Evolutionary conservation across 2,329 filamentous ascomycete species (phyloP), one percentile per base, ranked within the genome.

Genomic region (Colletotrichum acutatum): DNA sequence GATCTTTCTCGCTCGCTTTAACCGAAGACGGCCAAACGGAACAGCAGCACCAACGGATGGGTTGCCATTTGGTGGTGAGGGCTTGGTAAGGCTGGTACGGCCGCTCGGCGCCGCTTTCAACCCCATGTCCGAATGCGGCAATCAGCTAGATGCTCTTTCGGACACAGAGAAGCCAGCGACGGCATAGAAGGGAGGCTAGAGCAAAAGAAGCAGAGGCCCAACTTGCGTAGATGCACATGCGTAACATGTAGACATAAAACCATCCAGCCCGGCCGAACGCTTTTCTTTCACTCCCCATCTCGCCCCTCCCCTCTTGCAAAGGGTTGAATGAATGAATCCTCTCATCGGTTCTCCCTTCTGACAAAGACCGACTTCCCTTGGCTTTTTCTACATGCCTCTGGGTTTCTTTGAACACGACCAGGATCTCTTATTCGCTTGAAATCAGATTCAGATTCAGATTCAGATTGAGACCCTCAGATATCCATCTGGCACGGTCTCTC

Each of bases 71-170:
- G 54, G 62, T 19, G 11, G 19, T n/a, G 19, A 34, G 37, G 52
- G 52, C 62, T 46, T 65, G 61, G 66, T 42, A 42, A 42, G 59
- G 60, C 72, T 67, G 72, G 67, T 75, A 73, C 69, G 72, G 68
- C 68, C 72, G 72, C 54, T 61, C 37, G 54, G 68, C 62, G 67
- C 37, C 37, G 37, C 37, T 42, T 42, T 42, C 37, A 42, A 42
- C 37, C 37, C 60, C 58, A 57, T 37, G 46, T 54, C 74, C 74
- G 74, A 74, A 75, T 75, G 69, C 74, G 73, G 74, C 74, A 75
- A 68, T 63, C 61, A 58, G 74, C 74, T 74, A 74, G 68, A 72
- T 72, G 66, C 72, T 65, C 74, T 72, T 74, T 74, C 68, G 72
- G 74, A 66, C 72, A 28, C 61, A 54, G 66, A 75, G 72, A 74